phyloP scores from a whole-genome alignment of 805 yeast genomes.

The Candida nonsorbophila region DNA sequence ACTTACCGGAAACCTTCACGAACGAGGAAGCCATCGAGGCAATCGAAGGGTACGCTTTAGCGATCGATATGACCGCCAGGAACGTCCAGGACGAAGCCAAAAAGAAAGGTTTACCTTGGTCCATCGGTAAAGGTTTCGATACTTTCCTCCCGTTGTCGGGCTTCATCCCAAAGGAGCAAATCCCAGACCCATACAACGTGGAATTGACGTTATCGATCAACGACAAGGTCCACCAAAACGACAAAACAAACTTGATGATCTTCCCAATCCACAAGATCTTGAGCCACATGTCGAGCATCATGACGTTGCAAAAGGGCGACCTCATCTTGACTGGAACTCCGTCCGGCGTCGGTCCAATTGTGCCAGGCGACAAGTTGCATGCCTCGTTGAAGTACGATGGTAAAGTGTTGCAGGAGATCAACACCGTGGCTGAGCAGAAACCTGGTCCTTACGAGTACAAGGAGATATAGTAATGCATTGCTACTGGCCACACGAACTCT shows the following conservation, averaged over 20 bases:
- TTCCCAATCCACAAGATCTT: conserved; percentile 81
- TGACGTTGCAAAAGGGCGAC: conserved; percentile 90
- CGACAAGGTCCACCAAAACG: conserved; percentile 66
- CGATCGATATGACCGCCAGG: conserved; percentile 93
- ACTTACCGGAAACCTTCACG: conserved; percentile 55
- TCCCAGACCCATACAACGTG: conserved; percentile 73
- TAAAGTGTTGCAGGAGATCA: conserved; percentile 48
- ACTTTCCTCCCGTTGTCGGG: conserved; percentile 87
- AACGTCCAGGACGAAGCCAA: conserved; percentile 95
- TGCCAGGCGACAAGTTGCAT: conserved; percentile 71
- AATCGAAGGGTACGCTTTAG: conserved; percentile 82
- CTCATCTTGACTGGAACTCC: conserved; percentile 95
- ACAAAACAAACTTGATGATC: conserved; percentile 75
- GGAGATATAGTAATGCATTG: conserved; percentile 27
- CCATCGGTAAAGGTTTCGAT: conserved; percentile 94
- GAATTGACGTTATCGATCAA: conserved; percentile 62
- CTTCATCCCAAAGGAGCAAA: conserved; percentile 58
- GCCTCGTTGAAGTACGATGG: conserved; percentile 61
- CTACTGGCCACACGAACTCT: too few relatives aligned
- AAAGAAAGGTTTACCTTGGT: conserved; percentile 92
- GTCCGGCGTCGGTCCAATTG: conserved; percentile 85
- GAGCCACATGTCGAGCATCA: conserved; percentile 75
- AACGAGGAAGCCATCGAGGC: conserved; percentile 67
- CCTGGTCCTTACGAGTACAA: conserved; percentile 41
- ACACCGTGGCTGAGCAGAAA: conserved; percentile 48